Evolutionary conservation across 345 rosid genomes (phyloP), one percentile per base, ranked within the genome.

Genomic region (Mangifera indica): DNA sequence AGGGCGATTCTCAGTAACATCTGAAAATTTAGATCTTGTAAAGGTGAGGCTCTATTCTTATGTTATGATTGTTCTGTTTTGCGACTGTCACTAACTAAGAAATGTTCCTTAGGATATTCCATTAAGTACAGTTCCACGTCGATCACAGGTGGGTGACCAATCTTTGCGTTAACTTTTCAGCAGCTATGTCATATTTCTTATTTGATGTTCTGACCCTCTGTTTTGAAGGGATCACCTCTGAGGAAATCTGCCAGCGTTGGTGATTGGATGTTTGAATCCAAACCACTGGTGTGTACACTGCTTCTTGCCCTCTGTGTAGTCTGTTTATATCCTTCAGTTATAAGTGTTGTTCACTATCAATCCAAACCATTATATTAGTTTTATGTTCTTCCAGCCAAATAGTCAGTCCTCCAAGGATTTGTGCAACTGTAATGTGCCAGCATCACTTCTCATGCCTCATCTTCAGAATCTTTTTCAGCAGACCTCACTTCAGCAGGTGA

Each of bases 1-100:
- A 83, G 99, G 99, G 68, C 79, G 98, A 66, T 96, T 96, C 79
- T 96, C 98, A 29, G 99, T 96, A 59, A 96, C 99, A 76, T 96
- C 98, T 70, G 99, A 91, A 82, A 96, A 89, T 81, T 71, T 96
- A 58, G 98, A 96, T 85, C 96, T 91, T 79, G 87, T 76, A 63
- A 96, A 96, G 98, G 99, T 92, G 81, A 76, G 49, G 21, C 61
- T 85, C 64, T 75, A 67, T 71, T 69, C 51, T 70, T 18, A 24
- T 66, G 60, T 63, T 34, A 59, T 63, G 22, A 66, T 51, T 71
- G 18, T 70, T 13, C 72, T 77, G 29, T 65, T 26, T 48, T 76
- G 56, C 64, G 42, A 54, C 74, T 34, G 64, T 74, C 54, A 71
- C 98, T 87, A 80, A 92, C 85, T 63, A 72, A 70, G 80, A 74